Percentiles rank a stretch among this genome's conserved stretches.
phyloP scores from a whole-genome alignment of 2,329 filamentous ascomycete species.

The Beauveria varroae region DNA sequence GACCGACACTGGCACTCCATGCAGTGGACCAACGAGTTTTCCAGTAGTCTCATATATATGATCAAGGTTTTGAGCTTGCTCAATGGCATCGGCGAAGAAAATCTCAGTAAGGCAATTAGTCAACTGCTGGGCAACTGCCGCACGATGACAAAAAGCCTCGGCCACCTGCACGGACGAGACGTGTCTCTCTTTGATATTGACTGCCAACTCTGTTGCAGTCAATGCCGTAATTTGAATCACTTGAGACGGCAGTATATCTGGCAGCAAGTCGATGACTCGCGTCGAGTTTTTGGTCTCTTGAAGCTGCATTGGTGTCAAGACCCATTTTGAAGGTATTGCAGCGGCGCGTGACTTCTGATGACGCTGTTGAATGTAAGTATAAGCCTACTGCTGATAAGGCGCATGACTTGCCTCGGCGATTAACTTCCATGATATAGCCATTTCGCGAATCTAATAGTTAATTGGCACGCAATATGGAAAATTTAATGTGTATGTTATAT shows the following conservation, averaged over 20 bases:
- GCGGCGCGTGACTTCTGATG: background rate
- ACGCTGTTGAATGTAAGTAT: background rate
- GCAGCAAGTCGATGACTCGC: background rate
- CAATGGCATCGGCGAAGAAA: background rate
- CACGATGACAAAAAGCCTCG: background rate
- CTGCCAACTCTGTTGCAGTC: background rate
- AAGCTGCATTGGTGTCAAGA: background rate
- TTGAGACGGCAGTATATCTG: background rate
- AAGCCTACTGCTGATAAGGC: constrained; percentile 13
- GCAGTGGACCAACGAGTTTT: constrained; percentile 36
- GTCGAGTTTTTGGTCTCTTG: background rate
- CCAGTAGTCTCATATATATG: constrained; percentile 4
- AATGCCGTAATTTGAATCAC: background rate
- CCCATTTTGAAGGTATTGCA: background rate
- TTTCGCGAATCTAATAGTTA: background rate
- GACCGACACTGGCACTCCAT: constrained; percentile 47
- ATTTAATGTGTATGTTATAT: background rate
- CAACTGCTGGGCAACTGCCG: constrained; percentile 2
- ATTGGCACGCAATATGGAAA: background rate
- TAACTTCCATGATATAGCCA: background rate
- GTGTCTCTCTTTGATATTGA: background rate
- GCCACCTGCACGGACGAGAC: background rate
- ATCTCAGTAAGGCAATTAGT: constrained; percentile 1
- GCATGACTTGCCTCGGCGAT: background rate
- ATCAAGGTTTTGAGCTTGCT: background rate